phyloP scores from a whole-genome alignment of 129 eudicot species.

The Deinandra increscens region DNA sequence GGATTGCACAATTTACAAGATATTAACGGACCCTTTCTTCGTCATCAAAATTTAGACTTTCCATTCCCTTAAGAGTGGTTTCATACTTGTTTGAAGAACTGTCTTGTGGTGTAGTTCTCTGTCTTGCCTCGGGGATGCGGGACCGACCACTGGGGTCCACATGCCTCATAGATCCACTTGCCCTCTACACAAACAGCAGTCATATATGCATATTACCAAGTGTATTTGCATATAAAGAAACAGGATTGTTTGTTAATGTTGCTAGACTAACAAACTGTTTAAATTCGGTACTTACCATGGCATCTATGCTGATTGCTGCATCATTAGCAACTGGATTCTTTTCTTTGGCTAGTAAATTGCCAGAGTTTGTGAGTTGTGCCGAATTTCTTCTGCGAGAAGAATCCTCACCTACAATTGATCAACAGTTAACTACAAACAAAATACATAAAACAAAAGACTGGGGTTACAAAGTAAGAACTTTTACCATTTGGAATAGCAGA shows the following conservation, averaged over 20 bases:
- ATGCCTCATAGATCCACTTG: constrained; percentile 62
- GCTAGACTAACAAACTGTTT: background rate
- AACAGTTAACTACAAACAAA: constrained; percentile 16
- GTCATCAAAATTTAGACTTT: constrained; percentile 64
- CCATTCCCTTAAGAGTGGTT: constrained; percentile 74
- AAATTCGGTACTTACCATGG: constrained; percentile 39
- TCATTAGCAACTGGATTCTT: constrained; percentile 71
- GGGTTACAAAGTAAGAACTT: background rate
- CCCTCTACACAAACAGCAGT: constrained; percentile 27
- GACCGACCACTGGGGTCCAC: constrained; percentile 29
- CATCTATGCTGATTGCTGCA: constrained; percentile 60
- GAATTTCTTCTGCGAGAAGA: constrained; percentile 61
- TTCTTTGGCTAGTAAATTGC: constrained; percentile 46
- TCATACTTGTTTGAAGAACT: constrained; percentile 66
- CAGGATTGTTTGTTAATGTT: background rate
- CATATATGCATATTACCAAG: background rate
- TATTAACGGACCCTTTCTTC: constrained; percentile 48
- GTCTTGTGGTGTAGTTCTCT: constrained; percentile 34
- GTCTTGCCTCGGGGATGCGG: constrained; percentile 54
- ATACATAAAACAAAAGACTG: background rate
- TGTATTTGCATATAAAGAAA: background rate
- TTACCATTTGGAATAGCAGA: constrained; percentile 56
- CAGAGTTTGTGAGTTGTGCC: constrained; percentile 44
- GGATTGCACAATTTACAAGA: constrained; percentile 43
- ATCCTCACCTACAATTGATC: constrained; percentile 54